A percentile compares a stretch with the other conserved stretches of the same genome.
These are phyloP conservation scores for Usnea hakonensis DNA, from an alignment of 495 filamentous ascomycete genomes.

Conservation along the genomic window DNA sequence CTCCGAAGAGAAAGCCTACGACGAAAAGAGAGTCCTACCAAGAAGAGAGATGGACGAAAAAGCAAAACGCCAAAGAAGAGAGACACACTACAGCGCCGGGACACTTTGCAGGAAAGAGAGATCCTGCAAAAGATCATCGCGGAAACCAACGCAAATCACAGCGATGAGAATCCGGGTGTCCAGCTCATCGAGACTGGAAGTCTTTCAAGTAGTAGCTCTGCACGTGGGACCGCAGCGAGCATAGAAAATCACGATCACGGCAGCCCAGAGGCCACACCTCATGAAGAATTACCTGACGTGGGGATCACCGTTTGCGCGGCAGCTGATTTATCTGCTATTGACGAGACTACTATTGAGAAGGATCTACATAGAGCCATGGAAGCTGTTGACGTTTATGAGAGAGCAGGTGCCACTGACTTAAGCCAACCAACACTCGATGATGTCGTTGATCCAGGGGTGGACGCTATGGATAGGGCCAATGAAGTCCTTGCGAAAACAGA, in stretches of 20 bases:
- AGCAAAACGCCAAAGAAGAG: slow-evolving; percentile 16
- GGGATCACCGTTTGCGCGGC: not conserved
- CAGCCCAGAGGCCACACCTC: not conserved
- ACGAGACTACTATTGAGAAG: slow-evolving; percentile 1
- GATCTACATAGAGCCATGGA: slow-evolving; percentile 16
- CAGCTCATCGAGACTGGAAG: not conserved
- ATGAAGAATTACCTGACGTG: not conserved
- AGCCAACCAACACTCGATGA: not conserved
- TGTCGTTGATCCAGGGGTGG: not conserved
- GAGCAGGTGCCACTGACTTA: not conserved
- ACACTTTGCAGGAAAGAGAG: slow-evolving; percentile 21
- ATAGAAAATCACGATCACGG: not conserved
- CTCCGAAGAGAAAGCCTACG: slow-evolving; percentile 20
- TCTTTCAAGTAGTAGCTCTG: not conserved
- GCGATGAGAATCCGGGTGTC: slow-evolving; percentile 2
- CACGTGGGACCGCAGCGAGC: not conserved
- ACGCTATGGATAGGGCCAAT: slow-evolving; percentile 9
- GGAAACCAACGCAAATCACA: slow-evolving; percentile 7
- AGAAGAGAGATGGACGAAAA: slow-evolving; percentile 9
- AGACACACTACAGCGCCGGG: slow-evolving; percentile 17
- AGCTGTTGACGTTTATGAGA: slow-evolving; percentile 13
- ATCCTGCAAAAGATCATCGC: slow-evolving; percentile 19
- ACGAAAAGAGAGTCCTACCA: slow-evolving; percentile 14
- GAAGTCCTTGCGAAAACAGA: slow-evolving; percentile 11
- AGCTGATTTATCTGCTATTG: not conserved